These are phyloP conservation scores for Xylariaceae sp. DNA, from an alignment of 2,329 filamentous ascomycete genomes.

Conservation along the genomic window DNA sequence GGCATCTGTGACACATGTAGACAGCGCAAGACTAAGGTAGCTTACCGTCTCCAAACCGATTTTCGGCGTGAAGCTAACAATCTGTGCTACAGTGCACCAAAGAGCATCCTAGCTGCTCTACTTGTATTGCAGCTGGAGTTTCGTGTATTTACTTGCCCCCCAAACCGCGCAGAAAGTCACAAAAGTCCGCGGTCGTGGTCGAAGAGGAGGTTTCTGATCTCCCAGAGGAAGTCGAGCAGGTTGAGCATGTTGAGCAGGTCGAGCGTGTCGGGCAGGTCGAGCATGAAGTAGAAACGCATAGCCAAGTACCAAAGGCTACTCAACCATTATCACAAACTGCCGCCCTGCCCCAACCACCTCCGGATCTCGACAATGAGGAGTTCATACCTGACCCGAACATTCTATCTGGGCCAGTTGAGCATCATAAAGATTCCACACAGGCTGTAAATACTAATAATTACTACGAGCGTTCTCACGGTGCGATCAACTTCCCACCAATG, in stretches of 20 bases:
- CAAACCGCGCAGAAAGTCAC: conserved; percentile 38
- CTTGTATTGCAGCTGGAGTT: conserved; percentile 36
- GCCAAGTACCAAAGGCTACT: neutral
- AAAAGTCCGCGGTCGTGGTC: conserved; percentile 30
- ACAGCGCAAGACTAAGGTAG: conserved; percentile 37
- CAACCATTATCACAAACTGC: neutral
- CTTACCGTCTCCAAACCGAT: conserved; percentile 5
- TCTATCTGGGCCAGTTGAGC: conserved; percentile 35
- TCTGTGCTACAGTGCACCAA: conserved; percentile 41
- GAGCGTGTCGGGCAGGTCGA: conserved; percentile 6
- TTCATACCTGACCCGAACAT: conserved; percentile 44
- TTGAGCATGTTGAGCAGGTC: conserved; percentile 1
- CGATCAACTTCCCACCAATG: conserved; percentile 28
- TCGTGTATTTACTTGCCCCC: conserved; percentile 40
- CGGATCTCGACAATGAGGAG: conserved; percentile 41
- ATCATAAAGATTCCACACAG: conserved; percentile 26
- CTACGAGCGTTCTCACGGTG: conserved; percentile 28
- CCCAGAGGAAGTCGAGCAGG: conserved; percentile 23
- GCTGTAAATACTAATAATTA: conserved; percentile 29
- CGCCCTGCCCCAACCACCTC: conserved; percentile 10
- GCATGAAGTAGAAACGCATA: conserved; percentile 3
- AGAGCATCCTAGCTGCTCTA: conserved; percentile 42
- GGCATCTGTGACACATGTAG: conserved; percentile 44
- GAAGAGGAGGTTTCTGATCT: conserved; percentile 28
- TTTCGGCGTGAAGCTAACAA: conserved; percentile 1